Evolutionary conservation across 371 early-diverging fungal genomes (phyloP).

Genomic region (Synchytrium microbalum): DNA sequence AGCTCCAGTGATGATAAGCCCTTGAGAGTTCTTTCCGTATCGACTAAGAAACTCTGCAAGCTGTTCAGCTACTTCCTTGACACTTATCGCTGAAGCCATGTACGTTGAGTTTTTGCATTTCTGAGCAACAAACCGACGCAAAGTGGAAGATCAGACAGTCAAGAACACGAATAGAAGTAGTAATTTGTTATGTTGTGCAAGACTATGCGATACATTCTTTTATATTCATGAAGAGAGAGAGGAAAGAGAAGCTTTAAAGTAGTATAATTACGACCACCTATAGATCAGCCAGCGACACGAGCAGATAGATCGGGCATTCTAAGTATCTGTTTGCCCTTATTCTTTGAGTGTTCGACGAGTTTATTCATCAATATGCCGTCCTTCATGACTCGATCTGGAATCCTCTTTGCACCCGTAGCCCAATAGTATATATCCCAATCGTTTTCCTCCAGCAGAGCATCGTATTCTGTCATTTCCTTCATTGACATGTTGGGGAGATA

Average conservation of each 20-base stretch:
- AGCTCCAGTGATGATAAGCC: background rate
- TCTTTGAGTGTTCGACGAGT: constrained; percentile 41
- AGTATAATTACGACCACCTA: background rate
- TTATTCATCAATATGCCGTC: constrained; percentile 22
- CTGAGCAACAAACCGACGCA: background rate
- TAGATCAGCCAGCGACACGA: background rate
- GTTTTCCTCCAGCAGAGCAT: constrained; percentile 76
- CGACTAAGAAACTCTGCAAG: background rate
- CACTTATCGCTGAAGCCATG: background rate
- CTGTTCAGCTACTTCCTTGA: background rate
- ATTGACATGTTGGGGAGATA: constrained; percentile 44
- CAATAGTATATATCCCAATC: constrained; percentile 97
- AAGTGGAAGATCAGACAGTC: background rate
- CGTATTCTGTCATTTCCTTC: constrained; percentile 65
- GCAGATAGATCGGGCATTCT: constrained; percentile 37
- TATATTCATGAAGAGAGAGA: no score
- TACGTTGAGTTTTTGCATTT: background rate
- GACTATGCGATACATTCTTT: no score
- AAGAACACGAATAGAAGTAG: background rate
- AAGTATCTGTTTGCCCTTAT: constrained; percentile 30
- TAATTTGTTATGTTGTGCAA: no score
- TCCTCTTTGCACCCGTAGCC: constrained; percentile 42
- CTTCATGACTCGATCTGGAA: constrained; percentile 22
- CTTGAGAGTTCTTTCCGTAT: background rate
- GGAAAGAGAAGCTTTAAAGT: background rate